Base-by-base conservation (phyloP, 2,329 filamentous ascomycete species). In the Alternaria sp. region DNA sequence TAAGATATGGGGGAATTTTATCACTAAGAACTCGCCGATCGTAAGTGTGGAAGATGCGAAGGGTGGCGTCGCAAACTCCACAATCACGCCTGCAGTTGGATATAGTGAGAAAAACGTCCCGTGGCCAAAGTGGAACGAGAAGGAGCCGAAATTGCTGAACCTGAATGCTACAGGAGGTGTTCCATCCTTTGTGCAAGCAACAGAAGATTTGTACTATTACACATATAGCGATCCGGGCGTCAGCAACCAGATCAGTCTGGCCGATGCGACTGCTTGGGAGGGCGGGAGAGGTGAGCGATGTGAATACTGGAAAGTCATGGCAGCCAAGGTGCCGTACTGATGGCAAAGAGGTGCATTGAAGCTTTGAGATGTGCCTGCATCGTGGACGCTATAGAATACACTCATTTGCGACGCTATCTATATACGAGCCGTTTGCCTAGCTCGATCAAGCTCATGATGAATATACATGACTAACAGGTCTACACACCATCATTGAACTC, bases 1-100 rank as follows among this genome's bases (percentile, higher is more conserved):
- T 55, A 75, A 70, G 53, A 71, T 76, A 27, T 78, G 74, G 75
- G 74, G 74, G 16, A 73, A 64, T 44, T 77, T 77, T 54, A 72
- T 77, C 55, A 72, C 65, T 0, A 38, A 59, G 8, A 69, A 76
- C 27, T 62, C 62, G 2, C 75, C 74, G 6, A 60, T 72, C 6
- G 73, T 77, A n/a, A 66, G 54, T n/a, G 54, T 74, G 2, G 60
- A 53, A 6, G 74, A 77, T 38, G 74, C 74, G 0, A 73, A 70
- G 30, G 74, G 65, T 12, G 69, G 68, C 3, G 66, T 68, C 8
- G 53, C 59, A 2, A 74, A 72, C 32, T 69, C 67, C 22, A 71
- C 62, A 2, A 67, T 74, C 3, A 68, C 73, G 3, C 46, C 60
- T 20, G 50, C 60, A 1, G 59, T 54, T 10, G 70, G 65, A 1